phyloP scores from a whole-genome alignment of 768 basidiomycete genomes.

The Tulasnella sp. region DNA sequence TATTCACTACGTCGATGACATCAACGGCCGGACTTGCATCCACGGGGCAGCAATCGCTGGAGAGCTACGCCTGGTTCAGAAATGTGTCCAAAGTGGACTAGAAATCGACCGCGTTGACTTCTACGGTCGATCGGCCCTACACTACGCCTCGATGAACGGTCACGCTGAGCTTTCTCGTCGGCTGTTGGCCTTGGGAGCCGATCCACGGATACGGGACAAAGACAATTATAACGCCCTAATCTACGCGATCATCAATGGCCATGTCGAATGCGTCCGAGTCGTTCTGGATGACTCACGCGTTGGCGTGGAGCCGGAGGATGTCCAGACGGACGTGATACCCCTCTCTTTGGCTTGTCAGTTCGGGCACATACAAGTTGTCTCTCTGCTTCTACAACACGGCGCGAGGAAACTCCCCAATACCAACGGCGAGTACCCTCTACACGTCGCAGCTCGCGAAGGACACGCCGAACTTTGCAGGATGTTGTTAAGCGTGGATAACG shows the following conservation, averaged over 20 bases:
- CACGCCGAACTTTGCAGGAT: conserved; percentile 75
- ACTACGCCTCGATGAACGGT: conserved; percentile 94
- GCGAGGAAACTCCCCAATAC: conserved; percentile 75
- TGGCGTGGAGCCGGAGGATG: conserved; percentile 44
- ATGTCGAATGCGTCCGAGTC: conserved; percentile 71
- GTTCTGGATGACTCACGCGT: conserved; percentile 66
- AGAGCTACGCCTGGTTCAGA: conserved; percentile 56
- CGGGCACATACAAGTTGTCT: conserved; percentile 75
- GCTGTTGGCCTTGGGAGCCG: conserved; percentile 56
- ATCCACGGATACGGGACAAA: conserved; percentile 63
- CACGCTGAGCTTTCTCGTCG: conserved; percentile 63
- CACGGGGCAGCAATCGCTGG: conserved; percentile 91
- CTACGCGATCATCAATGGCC: conserved; percentile 83
- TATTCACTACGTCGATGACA: conserved; percentile 89
- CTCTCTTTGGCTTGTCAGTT: conserved; percentile 84
- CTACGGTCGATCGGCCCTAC: conserved; percentile 87
- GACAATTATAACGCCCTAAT: conserved; percentile 93
- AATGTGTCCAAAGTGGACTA: conserved; percentile 68
- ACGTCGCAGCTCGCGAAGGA: conserved; percentile 88
- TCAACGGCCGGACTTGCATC: conserved; percentile 88
- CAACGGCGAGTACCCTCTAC: conserved; percentile 95
- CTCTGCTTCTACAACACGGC: conserved; percentile 64
- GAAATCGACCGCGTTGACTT: conserved; percentile 67
- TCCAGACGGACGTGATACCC: conserved; percentile 47
- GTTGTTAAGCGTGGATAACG: conserved; percentile 57